phyloP scores from a whole-genome alignment of 192 early-diverging fungal species.

The Entomortierella beljakovae region DNA sequence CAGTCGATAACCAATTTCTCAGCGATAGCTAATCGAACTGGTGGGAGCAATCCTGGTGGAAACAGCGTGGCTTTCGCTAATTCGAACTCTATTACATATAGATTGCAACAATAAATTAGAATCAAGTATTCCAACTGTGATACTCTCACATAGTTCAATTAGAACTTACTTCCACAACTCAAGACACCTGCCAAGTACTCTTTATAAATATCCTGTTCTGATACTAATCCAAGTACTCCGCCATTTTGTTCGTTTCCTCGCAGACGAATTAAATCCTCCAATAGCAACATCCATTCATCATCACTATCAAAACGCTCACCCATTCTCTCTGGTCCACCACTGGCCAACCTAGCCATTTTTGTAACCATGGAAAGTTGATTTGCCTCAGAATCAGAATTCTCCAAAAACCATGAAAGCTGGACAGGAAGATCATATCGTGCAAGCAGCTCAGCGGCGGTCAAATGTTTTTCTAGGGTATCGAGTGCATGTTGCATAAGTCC shows the following conservation, averaged over 20 bases:
- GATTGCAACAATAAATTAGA: not conserved
- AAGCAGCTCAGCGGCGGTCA: slow-evolving; percentile 71
- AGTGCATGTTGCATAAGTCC: slow-evolving; percentile 59
- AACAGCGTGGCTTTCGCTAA: slow-evolving; percentile 68
- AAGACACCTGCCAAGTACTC: slow-evolving; percentile 70
- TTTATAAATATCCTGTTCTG: slow-evolving; percentile 67
- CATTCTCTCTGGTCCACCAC: slow-evolving; percentile 61
- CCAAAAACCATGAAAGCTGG: slow-evolving; percentile 70
- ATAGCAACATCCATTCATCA: slow-evolving; percentile 73
- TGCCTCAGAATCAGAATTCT: slow-evolving; percentile 56
- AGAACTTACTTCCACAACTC: slow-evolving; percentile 68
- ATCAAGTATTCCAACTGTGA: not conserved
- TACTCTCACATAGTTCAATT: not conserved
- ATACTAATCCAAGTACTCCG: slow-evolving; percentile 66
- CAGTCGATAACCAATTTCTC: slow-evolving; percentile 77
- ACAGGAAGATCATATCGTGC: slow-evolving; percentile 67
- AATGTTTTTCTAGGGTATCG: slow-evolving; percentile 67
- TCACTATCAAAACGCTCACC: slow-evolving; percentile 68
- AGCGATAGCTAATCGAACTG: slow-evolving; percentile 56
- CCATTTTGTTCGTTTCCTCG: slow-evolving; percentile 56
- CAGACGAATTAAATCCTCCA: slow-evolving; percentile 72
- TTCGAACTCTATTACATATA: slow-evolving; percentile 59
- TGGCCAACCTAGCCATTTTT: slow-evolving; percentile 64
- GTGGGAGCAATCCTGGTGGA: slow-evolving; percentile 47
- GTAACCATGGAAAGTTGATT: slow-evolving; percentile 71